Base-by-base conservation (phyloP, 2,329 filamentous ascomycete species). In the Penicillium brasilianum region DNA sequence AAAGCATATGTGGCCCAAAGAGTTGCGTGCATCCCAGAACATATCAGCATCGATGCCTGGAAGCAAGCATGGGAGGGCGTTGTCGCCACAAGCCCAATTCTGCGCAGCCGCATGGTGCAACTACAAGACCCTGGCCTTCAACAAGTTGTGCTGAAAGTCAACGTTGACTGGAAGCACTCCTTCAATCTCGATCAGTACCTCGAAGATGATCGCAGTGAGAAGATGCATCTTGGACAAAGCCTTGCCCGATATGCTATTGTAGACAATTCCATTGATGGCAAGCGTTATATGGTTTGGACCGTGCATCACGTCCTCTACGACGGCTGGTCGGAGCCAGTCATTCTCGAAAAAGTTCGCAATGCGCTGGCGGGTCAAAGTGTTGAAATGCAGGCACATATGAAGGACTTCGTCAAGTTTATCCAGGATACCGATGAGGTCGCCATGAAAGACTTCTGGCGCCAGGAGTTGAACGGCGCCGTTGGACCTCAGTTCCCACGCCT, bases 251-350 rank as follows among this genome's bases (percentile, higher is more conserved):
- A 76, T 58, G 72, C 73, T 6, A 73, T 79, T 46, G 61, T 79
- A 14, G 60, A 68, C 25, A 53, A 69, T 34, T 25, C 46, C 16
- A 62, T 57, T 8, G 63, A 71, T 18, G 66, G 65, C 25, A 73
- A 69, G 51, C 65, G 67, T 14, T 76, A 81, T 58, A 78, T 84
- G 63, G 74, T 83, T 25, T 81, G 81, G 73, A 83, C 82, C 0
- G 76, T 83, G 52, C 83, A 84, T 60, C 82, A 84, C 61, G 81
- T 80, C 13, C 72, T 84, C 5, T 84, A 84, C 63, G 83, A 85
- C 61, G 83, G 82, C n/a, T 78, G 77, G 77, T 79, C 76, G 11
- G 71, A 77, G 60, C 75, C 77, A 5, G 60, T 77, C 1, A 73
- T 79, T 30, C 70, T 78, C 2, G 68, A 76, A 10, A 63, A 75